A percentile compares a stretch with the other conserved stretches of the same genome.
phyloP scores from a whole-genome alignment of 805 yeast genomes.

The Torulaspora delbrueckii region DNA sequence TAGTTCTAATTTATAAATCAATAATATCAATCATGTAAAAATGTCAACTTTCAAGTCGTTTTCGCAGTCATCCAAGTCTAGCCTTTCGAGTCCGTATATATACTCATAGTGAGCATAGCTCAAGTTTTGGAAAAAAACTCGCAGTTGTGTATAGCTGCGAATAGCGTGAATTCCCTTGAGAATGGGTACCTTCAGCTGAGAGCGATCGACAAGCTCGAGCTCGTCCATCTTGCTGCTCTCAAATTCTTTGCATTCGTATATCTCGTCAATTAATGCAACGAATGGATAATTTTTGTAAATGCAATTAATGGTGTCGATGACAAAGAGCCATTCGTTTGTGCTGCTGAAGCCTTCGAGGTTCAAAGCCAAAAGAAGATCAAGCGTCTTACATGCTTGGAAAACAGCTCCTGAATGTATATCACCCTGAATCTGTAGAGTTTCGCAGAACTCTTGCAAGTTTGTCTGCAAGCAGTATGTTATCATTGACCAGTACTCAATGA shows the following conservation, averaged over 20 bases:
- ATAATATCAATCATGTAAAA: constrained; percentile 23
- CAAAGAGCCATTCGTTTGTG: constrained; percentile 76
- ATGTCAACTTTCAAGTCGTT: constrained; percentile 59
- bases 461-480: constrained; percentile 57
- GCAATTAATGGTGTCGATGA: constrained; percentile 62
- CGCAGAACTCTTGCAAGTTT: constrained; percentile 30
- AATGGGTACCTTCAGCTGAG: constrained; percentile 27
- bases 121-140: constrained; percentile 27
- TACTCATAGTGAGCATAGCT: constrained; percentile 37
- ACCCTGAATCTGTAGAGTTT: constrained; percentile 26
- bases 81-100: constrained; percentile 46
- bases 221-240: constrained; percentile 31
- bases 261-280: constrained; percentile 43
- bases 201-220: constrained; percentile 19
- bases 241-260: constrained; percentile 39
- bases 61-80: constrained; percentile 46
- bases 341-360: constrained; percentile 72
- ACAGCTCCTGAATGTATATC: constrained; percentile 34
- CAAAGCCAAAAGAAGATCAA: constrained; percentile 67
- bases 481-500: constrained; percentile 65
- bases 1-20: background rate
- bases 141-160: constrained; percentile 23
- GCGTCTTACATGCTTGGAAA: constrained; percentile 64
- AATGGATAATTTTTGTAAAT: constrained; percentile 39
- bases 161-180: constrained; percentile 27